These are phyloP conservation scores for Xylariaceae sp. DNA, from an alignment of 2,329 filamentous ascomycete species.

Conservation along the genomic window DNA sequence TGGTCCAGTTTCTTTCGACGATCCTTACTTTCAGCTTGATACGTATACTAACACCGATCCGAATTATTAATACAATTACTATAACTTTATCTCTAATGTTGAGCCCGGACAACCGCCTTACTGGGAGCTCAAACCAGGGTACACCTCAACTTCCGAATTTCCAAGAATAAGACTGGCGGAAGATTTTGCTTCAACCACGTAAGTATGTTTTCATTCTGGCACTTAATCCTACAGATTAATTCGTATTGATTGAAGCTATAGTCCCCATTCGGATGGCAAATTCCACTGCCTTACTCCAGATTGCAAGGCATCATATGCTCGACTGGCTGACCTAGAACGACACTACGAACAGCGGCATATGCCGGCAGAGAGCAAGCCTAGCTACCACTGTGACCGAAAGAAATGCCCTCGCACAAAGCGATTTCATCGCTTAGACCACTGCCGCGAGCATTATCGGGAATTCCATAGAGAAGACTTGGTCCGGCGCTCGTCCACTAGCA, in stretches of 20 bases:
- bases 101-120: conserved; percentile 18
- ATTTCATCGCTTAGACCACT: conserved; percentile 55
- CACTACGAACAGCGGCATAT: conserved; percentile 49
- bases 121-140: conserved; percentile 19
- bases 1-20: no score
- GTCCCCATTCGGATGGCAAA: conserved; percentile 13
- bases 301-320: conserved; percentile 46
- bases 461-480: conserved; percentile 49
- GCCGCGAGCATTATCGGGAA: conserved; percentile 52
- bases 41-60: no score
- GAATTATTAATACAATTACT: no score
- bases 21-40: no score
- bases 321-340: conserved; percentile 52
- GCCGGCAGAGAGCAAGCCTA: conserved; percentile 37
- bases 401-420: conserved; percentile 41
- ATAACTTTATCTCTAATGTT: conserved; percentile 20
- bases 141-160: conserved; percentile 5
- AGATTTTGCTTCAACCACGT: no score
- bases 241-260: no score
- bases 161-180: conserved; percentile 13
- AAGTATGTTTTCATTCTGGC: no score
- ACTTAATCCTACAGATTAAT: no score
- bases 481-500: conserved; percentile 22
- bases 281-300: conserved; percentile 18
- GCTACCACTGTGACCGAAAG: conserved; percentile 50